Conservation (phyloP, 106 monocot species). For the Acanthochlamys bracteata region DNA sequence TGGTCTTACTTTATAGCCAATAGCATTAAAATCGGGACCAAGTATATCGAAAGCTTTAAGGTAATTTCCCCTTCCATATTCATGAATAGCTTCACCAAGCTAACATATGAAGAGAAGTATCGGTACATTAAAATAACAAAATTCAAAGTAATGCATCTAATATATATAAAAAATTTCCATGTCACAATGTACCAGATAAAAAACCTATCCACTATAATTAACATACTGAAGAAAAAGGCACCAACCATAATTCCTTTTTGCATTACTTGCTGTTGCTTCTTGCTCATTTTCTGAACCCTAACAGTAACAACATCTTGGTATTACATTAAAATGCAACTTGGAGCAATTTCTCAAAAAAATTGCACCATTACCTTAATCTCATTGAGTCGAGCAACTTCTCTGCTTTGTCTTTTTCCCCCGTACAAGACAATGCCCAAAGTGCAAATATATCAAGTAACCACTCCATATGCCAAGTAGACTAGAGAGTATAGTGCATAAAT, state of each 20-base stretch:
- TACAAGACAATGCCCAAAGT: slow-evolving; percentile 62
- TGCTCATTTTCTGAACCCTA: slow-evolving; percentile 41
- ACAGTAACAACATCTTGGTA: slow-evolving; percentile 9
- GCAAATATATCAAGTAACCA: slow-evolving; percentile 75
- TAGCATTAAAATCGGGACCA: slow-evolving; percentile 73
- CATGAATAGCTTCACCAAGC: slow-evolving; percentile 73
- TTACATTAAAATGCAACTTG: background rate
- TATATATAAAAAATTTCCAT: too few species aligned
- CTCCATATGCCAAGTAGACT: slow-evolving; percentile 70
- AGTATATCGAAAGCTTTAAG: slow-evolving; percentile 46
- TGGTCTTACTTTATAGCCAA: slow-evolving; percentile 51
- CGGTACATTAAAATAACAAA: too few species aligned
- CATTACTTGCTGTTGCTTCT: slow-evolving; percentile 50
- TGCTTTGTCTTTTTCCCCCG: slow-evolving; percentile 29
- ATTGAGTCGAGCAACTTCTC: slow-evolving; percentile 48
- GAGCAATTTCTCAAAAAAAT: background rate
- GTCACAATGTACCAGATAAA: background rate
- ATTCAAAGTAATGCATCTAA: too few species aligned
- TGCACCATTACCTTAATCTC: slow-evolving; percentile 40
- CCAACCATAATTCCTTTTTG: slow-evolving; percentile 49
- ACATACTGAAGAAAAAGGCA: slow-evolving; percentile 6
- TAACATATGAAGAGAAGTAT: slow-evolving; percentile 7
- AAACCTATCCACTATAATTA: too few species aligned
- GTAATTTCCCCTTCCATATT: slow-evolving; percentile 60
- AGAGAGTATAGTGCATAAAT: slow-evolving; percentile 9